Percentiles rank a stretch among this genome's conserved stretches.
Conservation (phyloP, 306 rosid species). For the Sicyos baderoa region DNA sequence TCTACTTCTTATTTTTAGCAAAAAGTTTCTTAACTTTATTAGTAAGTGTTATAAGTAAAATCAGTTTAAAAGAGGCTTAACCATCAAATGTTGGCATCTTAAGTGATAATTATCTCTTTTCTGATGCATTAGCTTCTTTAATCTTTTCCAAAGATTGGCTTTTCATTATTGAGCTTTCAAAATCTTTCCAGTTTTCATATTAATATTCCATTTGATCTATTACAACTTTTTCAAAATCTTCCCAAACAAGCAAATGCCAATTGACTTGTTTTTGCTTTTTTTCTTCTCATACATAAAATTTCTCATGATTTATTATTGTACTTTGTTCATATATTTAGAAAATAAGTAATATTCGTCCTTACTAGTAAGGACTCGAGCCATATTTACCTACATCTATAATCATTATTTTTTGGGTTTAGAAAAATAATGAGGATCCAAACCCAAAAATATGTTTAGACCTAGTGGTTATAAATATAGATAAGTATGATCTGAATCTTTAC, state of each 20-base stretch:
- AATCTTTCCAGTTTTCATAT: slow-evolving; percentile 8
- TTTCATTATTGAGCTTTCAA: background rate
- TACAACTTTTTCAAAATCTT: background rate
- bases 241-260: background rate
- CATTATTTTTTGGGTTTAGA: too few relatives aligned
- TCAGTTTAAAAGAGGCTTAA: background rate
- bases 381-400: too few relatives aligned
- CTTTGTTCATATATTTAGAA: background rate
- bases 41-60: background rate
- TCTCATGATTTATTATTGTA: background rate
- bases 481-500: too few relatives aligned
- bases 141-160: background rate
- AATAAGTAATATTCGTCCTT: too few relatives aligned
- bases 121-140: background rate
- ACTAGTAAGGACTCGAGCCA: too few relatives aligned
- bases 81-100: slow-evolving; percentile 16
- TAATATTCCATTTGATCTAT: slow-evolving; percentile 9
- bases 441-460: too few relatives aligned
- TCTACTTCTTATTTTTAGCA: background rate
- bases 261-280: background rate
- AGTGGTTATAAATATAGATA: too few relatives aligned
- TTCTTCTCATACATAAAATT: background rate
- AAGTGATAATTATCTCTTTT: background rate
- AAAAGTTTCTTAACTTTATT: background rate
- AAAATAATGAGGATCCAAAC: too few relatives aligned